phyloP scores from a whole-genome alignment of 805 yeast genomes.

The Citeromyces matritensis region DNA sequence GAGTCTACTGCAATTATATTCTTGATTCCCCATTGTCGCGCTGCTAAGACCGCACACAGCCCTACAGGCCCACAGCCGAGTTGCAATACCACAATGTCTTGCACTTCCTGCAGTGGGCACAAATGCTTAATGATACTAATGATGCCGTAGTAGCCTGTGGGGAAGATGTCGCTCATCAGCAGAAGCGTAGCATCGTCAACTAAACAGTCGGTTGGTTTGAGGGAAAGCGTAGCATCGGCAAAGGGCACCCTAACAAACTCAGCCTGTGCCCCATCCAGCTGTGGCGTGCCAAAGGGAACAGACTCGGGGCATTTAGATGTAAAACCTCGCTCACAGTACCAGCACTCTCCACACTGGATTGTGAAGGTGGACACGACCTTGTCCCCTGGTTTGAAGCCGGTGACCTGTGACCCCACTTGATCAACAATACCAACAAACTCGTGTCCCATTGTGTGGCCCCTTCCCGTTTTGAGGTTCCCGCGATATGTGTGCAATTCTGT shows the following conservation, averaged over 20 bases:
- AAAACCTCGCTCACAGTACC: slow-evolving; percentile 38
- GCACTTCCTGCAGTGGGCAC: slow-evolving; percentile 16
- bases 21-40: slow-evolving; percentile 26
- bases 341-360: slow-evolving; percentile 44
- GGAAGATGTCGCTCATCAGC: slow-evolving; percentile 49
- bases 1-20: slow-evolving; percentile 31
- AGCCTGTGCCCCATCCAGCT: slow-evolving; percentile 48
- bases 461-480: slow-evolving; percentile 25
- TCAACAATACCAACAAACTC: slow-evolving; percentile 29
- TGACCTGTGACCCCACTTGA: slow-evolving; percentile 18
- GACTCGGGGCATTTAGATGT: slow-evolving; percentile 39
- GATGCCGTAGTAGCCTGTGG: slow-evolving; percentile 48
- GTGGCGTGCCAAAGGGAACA: slow-evolving; percentile 42
- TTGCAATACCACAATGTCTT: slow-evolving; percentile 26
- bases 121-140: slow-evolving; percentile 27
- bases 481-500: slow-evolving; percentile 39
- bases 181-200: slow-evolving; percentile 30
- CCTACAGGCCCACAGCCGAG: slow-evolving; percentile 53
- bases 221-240: slow-evolving; percentile 34
- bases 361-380: slow-evolving; percentile 32
- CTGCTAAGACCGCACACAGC: slow-evolving; percentile 30
- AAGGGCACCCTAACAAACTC: slow-evolving; percentile 45
- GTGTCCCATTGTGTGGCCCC: slow-evolving; percentile 32
- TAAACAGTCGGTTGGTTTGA: slow-evolving; percentile 18
- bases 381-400: slow-evolving; percentile 25